A percentile compares a stretch with the other conserved stretches of the same genome.
These are phyloP conservation scores for Phytopythium vexans DNA, from an alignment of 352 stramenopile genomes.

Conservation along the genomic window DNA sequence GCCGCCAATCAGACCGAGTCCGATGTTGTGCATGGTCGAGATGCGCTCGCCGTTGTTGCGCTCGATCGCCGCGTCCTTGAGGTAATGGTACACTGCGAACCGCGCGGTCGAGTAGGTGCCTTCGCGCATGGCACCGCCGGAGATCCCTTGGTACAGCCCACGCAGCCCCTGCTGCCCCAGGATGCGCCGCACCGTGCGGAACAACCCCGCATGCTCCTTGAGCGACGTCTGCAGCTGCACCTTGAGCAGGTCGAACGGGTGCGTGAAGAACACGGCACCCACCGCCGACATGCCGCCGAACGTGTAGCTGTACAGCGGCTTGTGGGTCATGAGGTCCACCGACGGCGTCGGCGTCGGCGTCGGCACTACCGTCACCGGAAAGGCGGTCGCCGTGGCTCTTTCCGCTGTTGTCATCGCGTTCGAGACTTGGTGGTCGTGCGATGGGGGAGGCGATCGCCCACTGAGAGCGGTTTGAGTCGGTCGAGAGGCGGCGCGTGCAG, in stretches of 20 bases:
- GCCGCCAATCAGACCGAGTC: constrained; percentile 65
- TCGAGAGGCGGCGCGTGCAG: no score
- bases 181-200: constrained; percentile 48
- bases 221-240: constrained; percentile 80
- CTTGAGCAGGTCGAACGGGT: constrained; percentile 83
- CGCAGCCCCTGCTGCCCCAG: constrained; percentile 58
- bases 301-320: constrained; percentile 58
- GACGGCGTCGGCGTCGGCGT: neutral
- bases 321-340: neutral
- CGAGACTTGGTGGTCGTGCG: no score
- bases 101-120: constrained; percentile 84
- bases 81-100: constrained; percentile 80
- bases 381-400: neutral
- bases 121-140: constrained; percentile 72
- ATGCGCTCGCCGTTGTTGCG: constrained; percentile 64
- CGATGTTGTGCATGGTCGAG: constrained; percentile 64
- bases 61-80: constrained; percentile 74
- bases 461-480: no score
- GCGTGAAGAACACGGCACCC: constrained; percentile 81
- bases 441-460: no score
- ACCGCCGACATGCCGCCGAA: constrained; percentile 81
- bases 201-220: constrained; percentile 61
- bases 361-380: neutral
- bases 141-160: constrained; percentile 81
- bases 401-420: neutral